A percentile compares a stretch with the other conserved stretches of the same genome.
Conservation (phyloP, 202 grass and related monocot genomes). For the Musa balbisiana region DNA sequence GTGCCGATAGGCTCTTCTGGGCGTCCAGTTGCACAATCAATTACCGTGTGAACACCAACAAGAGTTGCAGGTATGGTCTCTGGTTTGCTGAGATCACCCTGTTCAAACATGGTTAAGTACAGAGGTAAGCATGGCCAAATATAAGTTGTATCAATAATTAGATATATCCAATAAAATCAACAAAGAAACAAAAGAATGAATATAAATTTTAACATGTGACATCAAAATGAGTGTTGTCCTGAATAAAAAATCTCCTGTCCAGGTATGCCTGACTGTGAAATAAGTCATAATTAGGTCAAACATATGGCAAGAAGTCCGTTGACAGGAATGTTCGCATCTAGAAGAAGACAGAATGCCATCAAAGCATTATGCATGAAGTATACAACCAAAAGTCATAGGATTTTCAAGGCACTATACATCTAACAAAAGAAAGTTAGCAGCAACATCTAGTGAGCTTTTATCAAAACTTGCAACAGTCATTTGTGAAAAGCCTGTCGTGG, state of each 20-base stretch:
- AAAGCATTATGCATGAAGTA: not conserved
- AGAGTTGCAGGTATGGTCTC: conserved; percentile 93
- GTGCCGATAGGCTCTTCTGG: conserved; percentile 88
- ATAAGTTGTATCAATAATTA: not conserved
- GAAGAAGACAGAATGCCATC: not conserved
- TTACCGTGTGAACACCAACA: conserved; percentile 75
- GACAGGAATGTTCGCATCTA: not conserved
- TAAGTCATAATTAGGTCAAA: not conserved
- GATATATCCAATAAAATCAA: not conserved
- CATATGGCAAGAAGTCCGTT: not conserved
- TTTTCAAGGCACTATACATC: too few relatives aligned
- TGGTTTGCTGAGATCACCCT: conserved; percentile 94
- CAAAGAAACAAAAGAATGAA: not conserved
- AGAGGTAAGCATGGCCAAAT: not conserved
- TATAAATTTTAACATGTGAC: not conserved
- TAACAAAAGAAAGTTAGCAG: too few relatives aligned
- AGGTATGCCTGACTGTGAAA: not conserved
- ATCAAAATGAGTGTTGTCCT: not conserved
- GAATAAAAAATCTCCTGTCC: not conserved
- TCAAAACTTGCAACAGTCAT: too few relatives aligned
- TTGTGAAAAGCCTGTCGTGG: not conserved
- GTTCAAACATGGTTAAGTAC: conserved; percentile 22
- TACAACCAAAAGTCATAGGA: not conserved
- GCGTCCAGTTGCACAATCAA: conserved; percentile 91
- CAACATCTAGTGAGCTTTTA: too few relatives aligned